Base-by-base conservation (phyloP, 495 filamentous ascomycete species). In the Neurospora sp. region DNA sequence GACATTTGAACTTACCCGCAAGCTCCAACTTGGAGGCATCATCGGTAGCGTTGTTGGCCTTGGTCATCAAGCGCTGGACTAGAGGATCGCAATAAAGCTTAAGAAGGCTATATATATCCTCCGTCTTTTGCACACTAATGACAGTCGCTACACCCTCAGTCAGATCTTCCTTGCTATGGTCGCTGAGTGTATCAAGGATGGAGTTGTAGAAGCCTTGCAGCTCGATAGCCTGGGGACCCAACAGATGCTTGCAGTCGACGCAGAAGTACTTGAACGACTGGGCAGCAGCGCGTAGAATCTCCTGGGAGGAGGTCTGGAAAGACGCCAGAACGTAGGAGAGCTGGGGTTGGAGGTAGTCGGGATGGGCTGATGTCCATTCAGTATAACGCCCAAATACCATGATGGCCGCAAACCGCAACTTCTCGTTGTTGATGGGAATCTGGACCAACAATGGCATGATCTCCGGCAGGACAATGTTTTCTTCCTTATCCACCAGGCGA, bases 191-290 rank as follows among this genome's bases (percentile, higher is more conserved):
- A 78, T 97, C 91, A 12, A 98, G 86, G 66, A 96, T 90, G 48
- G 90, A 90, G 76, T 96, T 89, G 79, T 97, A 99, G 81, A 99
- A 98, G 11, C 88, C 84, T 78, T 99, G 96, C 1, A 99, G 86
- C 76, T 97, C 92, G 12, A 86, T 77, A 48, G 96, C 91, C 79
- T 94, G 93, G 10, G 87, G 89, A 68, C 90, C 89, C 9, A 99
- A 87, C 16, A 97, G 86, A 75, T 92, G 89, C 77, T 91, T 92
- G 84, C 96, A 99, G 81, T 99, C 96, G 16, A 89, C 91, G 76
- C 96, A 97, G 80, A 98, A 93, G 85, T 97, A 99, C 77, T 94
- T 97, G 83, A 99, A 93, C 9, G 95, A 91, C 83, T 98, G 89
- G 6, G 96, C 96, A 31, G 96, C 92, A 20, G 96, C 96, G 71